Conservation (phyloP, 495 filamentous ascomycete species). For the Aspergillus kassunensis region DNA sequence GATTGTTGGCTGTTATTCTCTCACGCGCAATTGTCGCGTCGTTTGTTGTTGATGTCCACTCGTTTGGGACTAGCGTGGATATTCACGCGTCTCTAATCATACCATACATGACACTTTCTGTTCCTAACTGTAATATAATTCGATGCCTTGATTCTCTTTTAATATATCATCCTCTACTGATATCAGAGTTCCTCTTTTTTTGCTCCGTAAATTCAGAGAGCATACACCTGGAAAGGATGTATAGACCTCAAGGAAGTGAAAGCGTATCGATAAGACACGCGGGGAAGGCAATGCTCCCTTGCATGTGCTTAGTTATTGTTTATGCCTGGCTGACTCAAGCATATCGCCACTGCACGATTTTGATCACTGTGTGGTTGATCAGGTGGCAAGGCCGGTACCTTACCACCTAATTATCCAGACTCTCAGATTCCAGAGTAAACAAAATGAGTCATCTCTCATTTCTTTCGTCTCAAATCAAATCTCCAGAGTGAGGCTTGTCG, state of each 20-base stretch:
- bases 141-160: too few species aligned
- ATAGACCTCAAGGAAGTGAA: neutral
- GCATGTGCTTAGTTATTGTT: constrained; percentile 20
- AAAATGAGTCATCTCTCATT: neutral
- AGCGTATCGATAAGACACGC: constrained; percentile 4
- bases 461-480: too few species aligned
- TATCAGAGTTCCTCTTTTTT: too few species aligned
- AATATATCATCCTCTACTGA: too few species aligned
- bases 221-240: neutral
- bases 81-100: constrained; percentile 18
- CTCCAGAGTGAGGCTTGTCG: too few species aligned
- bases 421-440: neutral
- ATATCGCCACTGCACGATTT: constrained; percentile 5
- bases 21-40: constrained; percentile 22
- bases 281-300: constrained; percentile 19
- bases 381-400: constrained; percentile 9
- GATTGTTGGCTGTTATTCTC: constrained; percentile 20
- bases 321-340: constrained; percentile 7
- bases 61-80: constrained; percentile 17
- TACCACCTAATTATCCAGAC: neutral
- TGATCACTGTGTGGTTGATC: neutral
- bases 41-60: constrained; percentile 21
- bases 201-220: too few species aligned
- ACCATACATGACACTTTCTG: constrained; percentile 15
- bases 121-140: too few species aligned